Conservation (phyloP, 176 grass and related monocot species). For the Oryza glumipatula region DNA sequence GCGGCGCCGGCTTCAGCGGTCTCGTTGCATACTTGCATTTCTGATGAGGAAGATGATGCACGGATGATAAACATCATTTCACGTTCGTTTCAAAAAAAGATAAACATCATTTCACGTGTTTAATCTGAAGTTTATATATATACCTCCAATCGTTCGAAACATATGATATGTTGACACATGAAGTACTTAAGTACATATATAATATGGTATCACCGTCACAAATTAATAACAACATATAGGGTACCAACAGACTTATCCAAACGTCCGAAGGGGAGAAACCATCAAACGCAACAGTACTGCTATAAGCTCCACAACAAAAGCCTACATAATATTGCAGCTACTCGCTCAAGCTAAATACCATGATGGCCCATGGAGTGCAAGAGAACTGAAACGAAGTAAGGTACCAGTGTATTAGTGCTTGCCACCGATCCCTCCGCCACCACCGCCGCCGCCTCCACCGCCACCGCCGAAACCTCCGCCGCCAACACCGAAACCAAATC, state of each 20-base stretch:
- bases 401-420: background rate
- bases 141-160: background rate
- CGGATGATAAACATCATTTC: background rate
- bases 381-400: background rate
- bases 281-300: background rate
- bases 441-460: too few relatives aligned
- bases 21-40: too few relatives aligned
- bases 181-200: background rate
- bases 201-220: background rate
- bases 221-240: background rate
- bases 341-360: background rate
- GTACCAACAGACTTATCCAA: background rate
- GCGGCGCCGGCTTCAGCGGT: too few relatives aligned
- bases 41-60: too few relatives aligned
- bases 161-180: background rate
- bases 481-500: background rate
- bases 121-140: background rate
- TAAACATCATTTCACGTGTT: background rate
- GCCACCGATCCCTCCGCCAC: background rate
- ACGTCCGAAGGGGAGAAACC: background rate
- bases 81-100: background rate
- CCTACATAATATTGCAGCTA: background rate
- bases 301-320: background rate
- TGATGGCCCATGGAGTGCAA: background rate
- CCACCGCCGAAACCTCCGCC: too few relatives aligned